Evolutionary conservation across 345 rosid species (phyloP).

Genomic region (Gossypium bickii): DNA sequence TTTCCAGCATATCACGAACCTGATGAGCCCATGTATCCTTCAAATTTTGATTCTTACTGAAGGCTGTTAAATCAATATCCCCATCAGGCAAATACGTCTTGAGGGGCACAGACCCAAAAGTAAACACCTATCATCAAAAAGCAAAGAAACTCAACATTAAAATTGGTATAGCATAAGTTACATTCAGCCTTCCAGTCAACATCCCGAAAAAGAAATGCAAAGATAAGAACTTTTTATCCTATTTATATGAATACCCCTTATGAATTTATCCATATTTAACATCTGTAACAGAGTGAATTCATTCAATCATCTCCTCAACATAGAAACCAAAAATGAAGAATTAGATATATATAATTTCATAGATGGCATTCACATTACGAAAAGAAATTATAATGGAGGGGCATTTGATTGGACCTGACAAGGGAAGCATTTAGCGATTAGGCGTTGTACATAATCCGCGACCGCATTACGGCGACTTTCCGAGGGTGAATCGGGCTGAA

Average conservation of each 20-base stretch:
- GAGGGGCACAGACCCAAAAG: constrained; percentile 94
- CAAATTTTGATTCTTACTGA: constrained; percentile 51
- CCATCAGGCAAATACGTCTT: constrained; percentile 99
- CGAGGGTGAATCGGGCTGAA: constrained; percentile 75
- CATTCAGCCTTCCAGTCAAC: not conserved
- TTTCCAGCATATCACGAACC: constrained; percentile 85
- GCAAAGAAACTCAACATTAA: not conserved
- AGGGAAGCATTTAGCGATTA: constrained; percentile 72
- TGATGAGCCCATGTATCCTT: constrained; percentile 94
- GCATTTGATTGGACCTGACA: constrained; percentile 39
- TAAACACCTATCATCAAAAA: constrained; percentile 53
- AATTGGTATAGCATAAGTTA: not conserved
- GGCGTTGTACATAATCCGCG: constrained; percentile 71
- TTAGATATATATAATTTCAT: too few species aligned
- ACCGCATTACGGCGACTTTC: constrained; percentile 85
- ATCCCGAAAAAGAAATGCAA: not conserved
- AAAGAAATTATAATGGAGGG: not conserved
- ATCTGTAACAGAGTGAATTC: not conserved
- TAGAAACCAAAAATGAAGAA: not conserved
- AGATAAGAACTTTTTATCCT: not conserved
- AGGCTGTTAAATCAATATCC: constrained; percentile 89
- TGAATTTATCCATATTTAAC: not conserved
- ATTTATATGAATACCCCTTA: too few species aligned
- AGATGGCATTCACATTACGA: not conserved
- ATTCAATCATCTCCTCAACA: too few species aligned